Evolutionary conservation across 305 asterid genomes (phyloP), one percentile per base, ranked within the genome.

Genomic region (Fraxinus velutina): DNA sequence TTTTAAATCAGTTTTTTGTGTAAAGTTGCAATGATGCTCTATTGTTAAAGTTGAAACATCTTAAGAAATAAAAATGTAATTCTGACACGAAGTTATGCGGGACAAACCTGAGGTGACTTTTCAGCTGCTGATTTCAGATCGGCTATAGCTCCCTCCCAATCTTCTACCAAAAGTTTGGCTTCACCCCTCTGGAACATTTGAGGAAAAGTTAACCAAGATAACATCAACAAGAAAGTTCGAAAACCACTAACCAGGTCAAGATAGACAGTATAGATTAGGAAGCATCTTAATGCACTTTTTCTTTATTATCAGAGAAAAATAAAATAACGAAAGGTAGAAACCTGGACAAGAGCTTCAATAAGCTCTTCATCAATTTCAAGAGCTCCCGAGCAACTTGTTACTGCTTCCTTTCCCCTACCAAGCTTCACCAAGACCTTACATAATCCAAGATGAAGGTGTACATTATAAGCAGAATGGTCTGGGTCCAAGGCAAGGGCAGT

Each of bases 131-230:
- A 85, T 90, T 92, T 95, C 80, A 95, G 55, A 83, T 95, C 98
- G 34, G 95, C 97, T 37, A 91, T 94, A 81, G 99, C 98, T 86
- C 97, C 98, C 79, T 95, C 99, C 98, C 98, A 93, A 78, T 95
- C 98, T 90, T 95, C 98, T 64, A 87, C 76, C 82, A 93, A 86
- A 86, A 93, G 95, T 87, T 93, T 95, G 42, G 98, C 97, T 91
- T 95, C 98, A 78, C 97, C 98, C 79, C 98, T 95, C 97, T 93
- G 89, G 10, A 85, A 86, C 44, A 81, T 78, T 27, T 27, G 52
- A 9, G 60, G 62, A 76, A 72, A 79, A 74, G 66, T 83, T 71
- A 15, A 50, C 42, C n/a, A 12, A 8, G 8, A 75, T 83, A 84
- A 77, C n/a, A 9, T 21, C 75, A 78, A 73, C 60, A 80, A 30